A percentile compares a stretch with the other conserved stretches of the same genome.
These are phyloP conservation scores for Fusarium torulosum DNA, from an alignment of 2,329 filamentous ascomycete genomes.

Conservation along the genomic window DNA sequence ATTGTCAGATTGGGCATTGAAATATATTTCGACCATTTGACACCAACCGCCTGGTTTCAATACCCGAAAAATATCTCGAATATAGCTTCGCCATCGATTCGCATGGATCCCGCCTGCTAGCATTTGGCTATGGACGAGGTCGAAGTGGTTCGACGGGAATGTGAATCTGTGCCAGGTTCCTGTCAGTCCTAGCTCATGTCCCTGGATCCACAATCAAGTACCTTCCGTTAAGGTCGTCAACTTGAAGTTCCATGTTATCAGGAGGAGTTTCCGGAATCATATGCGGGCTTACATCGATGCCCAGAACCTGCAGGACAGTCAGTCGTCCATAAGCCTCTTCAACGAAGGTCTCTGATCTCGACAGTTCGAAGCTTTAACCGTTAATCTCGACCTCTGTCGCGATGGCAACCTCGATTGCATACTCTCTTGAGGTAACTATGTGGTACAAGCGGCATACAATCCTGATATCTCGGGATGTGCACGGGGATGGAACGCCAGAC, in stretches of 20 bases:
- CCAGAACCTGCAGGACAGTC: slow-evolving; percentile 68
- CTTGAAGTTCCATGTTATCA: slow-evolving; percentile 76
- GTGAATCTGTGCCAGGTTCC: slow-evolving; percentile 64
- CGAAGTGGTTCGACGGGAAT: slow-evolving; percentile 78
- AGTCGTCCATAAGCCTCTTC: neutral
- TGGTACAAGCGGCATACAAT: neutral
- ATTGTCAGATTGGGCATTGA: slow-evolving; percentile 87
- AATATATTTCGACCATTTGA: slow-evolving; percentile 89
- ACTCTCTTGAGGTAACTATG: neutral
- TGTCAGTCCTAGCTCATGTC: slow-evolving; percentile 14
- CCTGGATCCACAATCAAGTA: slow-evolving; percentile 46
- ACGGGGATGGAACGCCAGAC: neutral
- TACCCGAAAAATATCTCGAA: slow-evolving; percentile 79
- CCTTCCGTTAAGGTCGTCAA: slow-evolving; percentile 78
- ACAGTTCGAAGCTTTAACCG: neutral
- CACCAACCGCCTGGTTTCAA: slow-evolving; percentile 84
- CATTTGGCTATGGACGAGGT: slow-evolving; percentile 84
- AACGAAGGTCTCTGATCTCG: neutral
- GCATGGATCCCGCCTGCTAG: slow-evolving; percentile 78
- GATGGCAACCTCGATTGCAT: neutral
- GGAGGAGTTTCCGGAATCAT: slow-evolving; percentile 74
- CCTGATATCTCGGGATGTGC: neutral
- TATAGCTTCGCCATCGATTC: slow-evolving; percentile 79
- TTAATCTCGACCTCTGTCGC: neutral
- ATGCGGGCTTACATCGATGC: slow-evolving; percentile 78